Base-by-base conservation (phyloP, 2,329 filamentous ascomycete species). In the Aureobasidium leucospermi region DNA sequence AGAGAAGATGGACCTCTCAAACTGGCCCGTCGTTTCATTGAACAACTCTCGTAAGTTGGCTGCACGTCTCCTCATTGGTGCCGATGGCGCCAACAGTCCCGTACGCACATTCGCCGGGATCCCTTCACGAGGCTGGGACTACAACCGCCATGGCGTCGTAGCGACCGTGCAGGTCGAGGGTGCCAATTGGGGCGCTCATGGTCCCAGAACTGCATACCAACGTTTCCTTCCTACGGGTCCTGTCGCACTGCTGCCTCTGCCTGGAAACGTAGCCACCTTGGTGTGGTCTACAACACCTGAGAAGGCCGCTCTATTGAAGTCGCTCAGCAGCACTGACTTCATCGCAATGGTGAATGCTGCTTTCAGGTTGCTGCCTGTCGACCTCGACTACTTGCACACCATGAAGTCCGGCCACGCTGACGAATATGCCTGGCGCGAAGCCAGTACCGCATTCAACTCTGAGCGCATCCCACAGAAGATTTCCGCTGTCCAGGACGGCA, bases 261-360 rank as follows among this genome's bases (percentile, higher is more conserved):
- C 94, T 0, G 88, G 89, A 19, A 88, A 89, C 64, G 82, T 84
- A 70, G 87, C 92, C 4, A 92, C 90, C 0, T 79, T 99, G 4
- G 94, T 99, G 16, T 99, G 94, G 94, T 95, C 91, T 6, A 97
- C 92, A 1, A 94, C 89, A 0, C 87, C 91, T 0, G 80, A 85
- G 58, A 85, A 90, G 62, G 94, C 93, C 0, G 81, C 88, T 0
- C 79, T 87, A 58, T 80, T 99, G 42, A 96, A 96, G 77, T 82
- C 81, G 39, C 80, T 99, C 4, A 77, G 85, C 0, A 73, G 85
- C 0, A 76, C 78, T 51, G 88, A 96, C 69, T 95, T 99, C 69
- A 76, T 86, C 15, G 86, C 90, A 34, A 87, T 93, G 81, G 89
- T 99, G 65, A 97, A 99, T 70, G 91, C 93, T 0, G 94, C 90